phyloP scores from a whole-genome alignment of 208 protist species.

The Crithidia expoeki region DNA sequence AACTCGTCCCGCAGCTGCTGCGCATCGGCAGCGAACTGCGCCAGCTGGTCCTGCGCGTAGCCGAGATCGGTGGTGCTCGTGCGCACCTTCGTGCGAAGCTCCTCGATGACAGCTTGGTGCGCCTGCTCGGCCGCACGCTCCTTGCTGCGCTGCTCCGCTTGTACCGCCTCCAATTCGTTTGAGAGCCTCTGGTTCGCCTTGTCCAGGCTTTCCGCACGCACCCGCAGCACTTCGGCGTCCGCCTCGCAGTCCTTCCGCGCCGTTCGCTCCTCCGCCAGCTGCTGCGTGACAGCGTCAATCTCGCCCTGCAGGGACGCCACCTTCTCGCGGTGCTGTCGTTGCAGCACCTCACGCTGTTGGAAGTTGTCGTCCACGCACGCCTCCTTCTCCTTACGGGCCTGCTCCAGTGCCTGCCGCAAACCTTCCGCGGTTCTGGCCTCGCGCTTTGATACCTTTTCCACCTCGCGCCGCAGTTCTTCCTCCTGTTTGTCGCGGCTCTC shows the following conservation, averaged over 20 bases:
- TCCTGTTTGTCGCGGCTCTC: slow-evolving; percentile 39
- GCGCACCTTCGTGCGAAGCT: slow-evolving; percentile 57
- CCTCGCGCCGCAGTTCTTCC: slow-evolving; percentile 42
- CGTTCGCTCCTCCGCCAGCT: slow-evolving; percentile 58
- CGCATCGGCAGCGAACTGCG: slow-evolving; percentile 55
- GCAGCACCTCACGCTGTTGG: slow-evolving; percentile 55
- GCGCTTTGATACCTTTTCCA: slow-evolving; percentile 48
- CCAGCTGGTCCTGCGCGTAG: slow-evolving; percentile 67
- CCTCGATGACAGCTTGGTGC: slow-evolving; percentile 54
- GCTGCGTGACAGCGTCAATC: slow-evolving; percentile 47
- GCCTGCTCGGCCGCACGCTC: slow-evolving; percentile 61
- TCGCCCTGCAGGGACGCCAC: slow-evolving; percentile 51
- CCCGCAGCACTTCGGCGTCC: slow-evolving; percentile 52
- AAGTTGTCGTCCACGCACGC: slow-evolving; percentile 40
- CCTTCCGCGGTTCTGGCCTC: slow-evolving; percentile 56
- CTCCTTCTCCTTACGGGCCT: slow-evolving; percentile 66
- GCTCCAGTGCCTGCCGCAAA: slow-evolving; percentile 63
- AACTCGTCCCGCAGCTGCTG: slow-evolving; percentile 68
- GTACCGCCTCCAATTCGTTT: slow-evolving; percentile 54
- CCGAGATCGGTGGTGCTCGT: slow-evolving; percentile 45
- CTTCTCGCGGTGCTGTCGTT: slow-evolving; percentile 62
- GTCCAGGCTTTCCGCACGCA: slow-evolving; percentile 60
- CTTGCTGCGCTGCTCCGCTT: slow-evolving; percentile 54
- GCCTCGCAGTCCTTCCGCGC: slow-evolving; percentile 68
- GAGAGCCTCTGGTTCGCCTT: slow-evolving; percentile 43